phyloP scores from a whole-genome alignment of 805 yeast genomes.

The Barnettozyma sp. region DNA sequence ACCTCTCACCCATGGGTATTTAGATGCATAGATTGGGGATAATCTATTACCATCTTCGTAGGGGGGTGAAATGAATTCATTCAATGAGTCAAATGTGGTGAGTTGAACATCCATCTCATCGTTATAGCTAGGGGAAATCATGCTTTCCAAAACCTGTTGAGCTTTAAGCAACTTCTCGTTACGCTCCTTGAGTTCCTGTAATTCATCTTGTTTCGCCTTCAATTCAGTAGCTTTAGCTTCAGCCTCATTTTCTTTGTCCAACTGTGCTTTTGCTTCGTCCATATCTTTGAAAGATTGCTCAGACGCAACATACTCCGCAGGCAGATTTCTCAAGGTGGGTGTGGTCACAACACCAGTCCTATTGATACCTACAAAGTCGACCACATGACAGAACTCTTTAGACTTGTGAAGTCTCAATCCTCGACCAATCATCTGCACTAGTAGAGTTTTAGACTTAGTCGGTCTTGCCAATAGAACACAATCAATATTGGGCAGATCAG shows the following conservation, averaged over 20 bases:
- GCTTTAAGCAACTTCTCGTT: constrained; percentile 6
- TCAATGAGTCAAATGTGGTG: constrained; percentile 34
- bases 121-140: neutral
- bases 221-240: constrained; percentile 9
- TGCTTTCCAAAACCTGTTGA: neutral
- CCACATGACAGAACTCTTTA: constrained; percentile 62
- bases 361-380: constrained; percentile 67
- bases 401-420: constrained; percentile 63
- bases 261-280: constrained; percentile 20
- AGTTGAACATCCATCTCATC: constrained; percentile 8
- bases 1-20: constrained; percentile 31
- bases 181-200: neutral
- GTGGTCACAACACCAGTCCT: constrained; percentile 47
- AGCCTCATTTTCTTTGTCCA: constrained; percentile 16
- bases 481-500: constrained; percentile 88
- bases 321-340: constrained; percentile 42
- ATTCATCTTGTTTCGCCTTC: constrained; percentile 6
- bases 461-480: constrained; percentile 75
- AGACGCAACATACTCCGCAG: constrained; percentile 20
- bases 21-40: constrained; percentile 17
- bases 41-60: constrained; percentile 5
- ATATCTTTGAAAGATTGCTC: constrained; percentile 30
- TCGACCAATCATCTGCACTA: constrained; percentile 87
- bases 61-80: constrained; percentile 24
- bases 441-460: constrained; percentile 61